Conservation (phyloP, 1,284 basidiomycete species). For the Porodaedalea pini region DNA sequence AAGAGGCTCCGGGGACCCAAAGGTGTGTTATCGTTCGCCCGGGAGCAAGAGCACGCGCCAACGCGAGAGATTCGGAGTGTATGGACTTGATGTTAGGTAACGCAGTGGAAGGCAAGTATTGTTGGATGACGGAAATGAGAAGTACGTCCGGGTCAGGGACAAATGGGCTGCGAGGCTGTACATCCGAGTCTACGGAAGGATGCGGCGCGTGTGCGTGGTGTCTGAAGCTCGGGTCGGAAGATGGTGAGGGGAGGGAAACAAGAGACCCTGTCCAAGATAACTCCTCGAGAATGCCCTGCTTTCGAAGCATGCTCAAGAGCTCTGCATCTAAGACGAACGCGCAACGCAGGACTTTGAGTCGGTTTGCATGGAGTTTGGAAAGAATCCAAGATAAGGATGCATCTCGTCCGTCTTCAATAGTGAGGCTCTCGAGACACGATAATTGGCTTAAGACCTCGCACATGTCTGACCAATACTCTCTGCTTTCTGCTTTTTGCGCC, state of each 20-base stretch:
- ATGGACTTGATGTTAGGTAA: conserved; percentile 5
- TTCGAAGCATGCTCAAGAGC: background rate
- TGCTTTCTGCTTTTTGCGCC: background rate
- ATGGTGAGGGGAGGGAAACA: background rate
- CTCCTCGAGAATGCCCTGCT: background rate
- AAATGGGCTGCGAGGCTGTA: background rate
- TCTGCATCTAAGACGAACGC: conserved; percentile 8
- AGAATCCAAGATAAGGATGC: conserved; percentile 6
- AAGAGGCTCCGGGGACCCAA: conserved; percentile 14
- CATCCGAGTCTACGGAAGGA: background rate
- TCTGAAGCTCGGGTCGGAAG: background rate
- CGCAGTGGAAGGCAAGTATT: background rate
- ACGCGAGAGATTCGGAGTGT: conserved; percentile 10
- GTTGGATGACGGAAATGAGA: background rate
- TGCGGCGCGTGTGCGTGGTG: background rate
- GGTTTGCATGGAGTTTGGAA: background rate
- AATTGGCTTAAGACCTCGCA: background rate
- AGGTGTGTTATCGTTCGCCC: conserved; percentile 12
- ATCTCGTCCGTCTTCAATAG: conserved; percentile 8
- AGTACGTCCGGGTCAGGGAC: background rate
- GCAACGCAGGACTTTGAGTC: conserved; percentile 6
- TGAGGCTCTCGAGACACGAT: background rate
- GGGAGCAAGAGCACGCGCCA: conserved; percentile 11
- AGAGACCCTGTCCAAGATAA: conserved; percentile 11
- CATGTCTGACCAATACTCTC: background rate